Percentiles rank a stretch among this genome's conserved stretches.
These are phyloP conservation scores for Jaenimonas drosophilae DNA, from an alignment of 208 protist species.

Conservation along the genomic window DNA sequence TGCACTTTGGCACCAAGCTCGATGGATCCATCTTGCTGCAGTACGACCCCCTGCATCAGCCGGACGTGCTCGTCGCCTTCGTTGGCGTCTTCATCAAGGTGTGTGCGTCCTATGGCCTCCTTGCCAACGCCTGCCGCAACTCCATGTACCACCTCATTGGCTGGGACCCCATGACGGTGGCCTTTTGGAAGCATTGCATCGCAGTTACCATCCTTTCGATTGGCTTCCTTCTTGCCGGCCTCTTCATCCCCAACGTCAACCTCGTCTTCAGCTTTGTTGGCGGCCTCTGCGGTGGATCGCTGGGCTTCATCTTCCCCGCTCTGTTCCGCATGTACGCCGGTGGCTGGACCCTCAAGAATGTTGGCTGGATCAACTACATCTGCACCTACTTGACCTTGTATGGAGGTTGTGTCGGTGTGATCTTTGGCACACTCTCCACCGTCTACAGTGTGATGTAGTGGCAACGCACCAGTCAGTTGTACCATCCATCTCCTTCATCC, in stretches of 20 bases:
- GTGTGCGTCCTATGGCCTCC: conserved; percentile 9
- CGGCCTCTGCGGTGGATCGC: conserved; percentile 13
- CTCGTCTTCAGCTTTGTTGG: conserved; percentile 29
- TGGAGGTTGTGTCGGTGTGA: conserved; percentile 7
- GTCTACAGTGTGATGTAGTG: not conserved
- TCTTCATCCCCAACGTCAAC: conserved; percentile 22
- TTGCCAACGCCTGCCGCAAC: conserved; percentile 10
- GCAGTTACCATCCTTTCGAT: conserved; percentile 6
- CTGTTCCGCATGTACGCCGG: conserved; percentile 17
- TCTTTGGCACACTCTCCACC: conserved; percentile 9
- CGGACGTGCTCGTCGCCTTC: conserved; percentile 13
- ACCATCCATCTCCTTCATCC: no score
- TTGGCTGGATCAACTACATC: conserved; percentile 9
- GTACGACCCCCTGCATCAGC: conserved; percentile 19
- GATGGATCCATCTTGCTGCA: conserved; percentile 14
- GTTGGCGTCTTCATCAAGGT: conserved; percentile 19
- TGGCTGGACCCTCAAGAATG: conserved; percentile 2
- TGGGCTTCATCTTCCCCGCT: conserved; percentile 27
- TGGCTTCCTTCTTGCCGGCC: conserved; percentile 11
- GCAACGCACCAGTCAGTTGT: no score
- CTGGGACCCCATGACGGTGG: conserved; percentile 4
- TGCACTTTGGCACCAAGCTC: conserved; percentile 20
- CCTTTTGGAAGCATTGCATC: conserved; percentile 5
- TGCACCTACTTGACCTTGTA: conserved; percentile 10
- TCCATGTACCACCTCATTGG: conserved; percentile 6